A percentile compares a stretch with the other conserved stretches of the same genome.
These are phyloP conservation scores for Penicillium sp. DNA, from an alignment of 2,329 filamentous ascomycete genomes.

Conservation along the genomic window DNA sequence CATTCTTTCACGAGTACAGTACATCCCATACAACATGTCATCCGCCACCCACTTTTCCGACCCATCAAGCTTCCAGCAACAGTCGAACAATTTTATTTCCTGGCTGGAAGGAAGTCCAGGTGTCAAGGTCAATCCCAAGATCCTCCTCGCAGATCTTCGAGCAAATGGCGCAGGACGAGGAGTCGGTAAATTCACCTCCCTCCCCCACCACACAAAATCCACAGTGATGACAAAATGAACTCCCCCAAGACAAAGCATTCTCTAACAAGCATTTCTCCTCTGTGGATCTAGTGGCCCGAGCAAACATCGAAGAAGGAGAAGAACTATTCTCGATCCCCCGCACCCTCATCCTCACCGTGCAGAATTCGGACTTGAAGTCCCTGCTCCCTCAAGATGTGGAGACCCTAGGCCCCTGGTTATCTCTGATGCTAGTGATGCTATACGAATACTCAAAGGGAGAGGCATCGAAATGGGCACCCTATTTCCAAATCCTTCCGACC, in stretches of 20 bases:
- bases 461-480: conserved; percentile 73
- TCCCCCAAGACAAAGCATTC: conserved; percentile 13
- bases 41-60: conserved; percentile 40
- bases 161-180: conserved; percentile 62
- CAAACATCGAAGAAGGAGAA: conserved; percentile 73
- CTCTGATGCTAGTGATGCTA: conserved; percentile 77
- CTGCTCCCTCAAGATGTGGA: conserved; percentile 61
- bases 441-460: conserved; percentile 69
- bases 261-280: conserved; percentile 27
- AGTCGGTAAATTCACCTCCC: conserved; percentile 57
- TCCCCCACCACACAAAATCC: conserved; percentile 26
- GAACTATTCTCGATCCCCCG: conserved; percentile 81
- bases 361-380: conserved; percentile 70
- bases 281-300: conserved; percentile 63
- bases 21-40: conserved; percentile 34
- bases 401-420: conserved; percentile 55
- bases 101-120: conserved; percentile 60
- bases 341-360: conserved; percentile 68
- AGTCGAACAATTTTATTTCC: conserved; percentile 57
- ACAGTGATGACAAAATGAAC: conserved; percentile 15
- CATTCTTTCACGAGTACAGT: background rate
- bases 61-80: conserved; percentile 46
- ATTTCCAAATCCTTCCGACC: conserved; percentile 74
- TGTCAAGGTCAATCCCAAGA: conserved; percentile 61
- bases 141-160: conserved; percentile 63